These are phyloP conservation scores for Pontederia paniculata DNA, from an alignment of 176 grass and related monocot species.

Conservation along the genomic window DNA sequence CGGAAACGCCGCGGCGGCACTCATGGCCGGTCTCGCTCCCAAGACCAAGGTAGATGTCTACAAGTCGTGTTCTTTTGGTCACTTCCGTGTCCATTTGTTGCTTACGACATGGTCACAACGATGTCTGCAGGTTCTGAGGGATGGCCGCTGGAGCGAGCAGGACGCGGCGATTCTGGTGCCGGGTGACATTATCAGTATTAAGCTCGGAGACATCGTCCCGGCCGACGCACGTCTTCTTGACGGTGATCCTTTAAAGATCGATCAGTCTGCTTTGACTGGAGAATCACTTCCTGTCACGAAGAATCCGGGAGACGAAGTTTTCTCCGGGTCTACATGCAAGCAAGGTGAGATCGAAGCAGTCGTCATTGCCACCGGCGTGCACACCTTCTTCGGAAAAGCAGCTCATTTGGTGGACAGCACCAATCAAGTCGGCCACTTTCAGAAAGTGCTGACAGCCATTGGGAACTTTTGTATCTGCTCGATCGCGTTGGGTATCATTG, in stretches of 20 bases:
- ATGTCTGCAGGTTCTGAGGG: conserved; percentile 37
- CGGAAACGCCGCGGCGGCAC: conserved; percentile 56
- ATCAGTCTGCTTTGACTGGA: conserved; percentile 61
- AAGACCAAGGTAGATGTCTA: conserved; percentile 39
- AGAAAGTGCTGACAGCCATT: conserved; percentile 62
- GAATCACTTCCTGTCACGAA: conserved; percentile 63
- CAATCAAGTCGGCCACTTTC: conserved; percentile 60
- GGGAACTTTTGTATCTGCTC: conserved; percentile 76
- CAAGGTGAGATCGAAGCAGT: conserved; percentile 73
- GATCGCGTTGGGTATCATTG: conserved; percentile 48
- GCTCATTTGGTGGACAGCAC: conserved; percentile 66
- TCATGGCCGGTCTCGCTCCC: conserved; percentile 60
- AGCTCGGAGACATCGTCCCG: conserved; percentile 66
- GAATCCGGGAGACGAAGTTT: conserved; percentile 45
- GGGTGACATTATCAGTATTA: conserved; percentile 67
- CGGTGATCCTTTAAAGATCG: conserved; percentile 58
- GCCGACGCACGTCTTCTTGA: conserved; percentile 55
- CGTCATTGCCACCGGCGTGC: conserved; percentile 69
- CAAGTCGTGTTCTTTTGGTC: not conserved
- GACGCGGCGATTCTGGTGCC: conserved; percentile 52
- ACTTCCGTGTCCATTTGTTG: not conserved
- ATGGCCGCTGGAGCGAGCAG: conserved; percentile 43
- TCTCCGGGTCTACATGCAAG: conserved; percentile 66
- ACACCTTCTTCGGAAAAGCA: conserved; percentile 73
- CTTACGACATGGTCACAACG: not conserved